These are phyloP conservation scores for Bonia amplexicaulis DNA, from an alignment of 176 grass and related monocot genomes.

Conservation along the genomic window DNA sequence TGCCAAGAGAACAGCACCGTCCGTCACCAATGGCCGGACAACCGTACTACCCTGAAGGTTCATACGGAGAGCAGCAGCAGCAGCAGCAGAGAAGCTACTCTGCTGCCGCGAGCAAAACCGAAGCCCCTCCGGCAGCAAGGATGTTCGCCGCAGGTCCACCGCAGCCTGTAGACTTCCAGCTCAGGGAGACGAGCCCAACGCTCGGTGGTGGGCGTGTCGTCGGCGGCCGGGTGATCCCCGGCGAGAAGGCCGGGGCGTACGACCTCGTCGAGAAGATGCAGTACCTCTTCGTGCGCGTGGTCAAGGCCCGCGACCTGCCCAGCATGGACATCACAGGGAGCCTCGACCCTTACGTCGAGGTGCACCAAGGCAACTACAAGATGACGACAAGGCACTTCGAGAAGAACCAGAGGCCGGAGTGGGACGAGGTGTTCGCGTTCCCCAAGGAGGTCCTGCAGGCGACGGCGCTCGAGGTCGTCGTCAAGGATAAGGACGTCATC, in stretches of 20 bases:
- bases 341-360: conserved; percentile 81
- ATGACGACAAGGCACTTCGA: conserved; percentile 57
- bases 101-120: conserved; percentile 14
- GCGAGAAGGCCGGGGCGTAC: conserved; percentile 70
- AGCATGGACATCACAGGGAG: conserved; percentile 82
- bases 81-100: conserved; percentile 31
- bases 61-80: conserved; percentile 28
- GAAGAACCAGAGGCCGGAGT: conserved; percentile 79
- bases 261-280: conserved; percentile 97
- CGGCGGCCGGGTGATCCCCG: conserved; percentile 59
- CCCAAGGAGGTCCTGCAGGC: conserved; percentile 64
- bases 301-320: conserved; percentile 82
- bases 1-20: conserved; percentile 47
- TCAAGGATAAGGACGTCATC: conserved; percentile 73
- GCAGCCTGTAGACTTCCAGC: conserved; percentile 71
- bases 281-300: conserved; percentile 83
- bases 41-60: conserved; percentile 22
- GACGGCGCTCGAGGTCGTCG: conserved; percentile 42
- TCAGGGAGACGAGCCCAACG: conserved; percentile 80
- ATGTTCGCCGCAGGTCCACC: conserved; percentile 65
- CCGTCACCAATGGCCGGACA: conserved; percentile 33
- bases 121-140: conserved; percentile 31
- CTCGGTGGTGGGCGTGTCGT: conserved; percentile 85
- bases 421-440: conserved; percentile 91
- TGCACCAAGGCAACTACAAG: conserved; percentile 73